A percentile compares a stretch with the other conserved stretches of the same genome.
phyloP scores from a whole-genome alignment of 2,329 filamentous ascomycete genomes.

The Pseudogymnoascus sp. region DNA sequence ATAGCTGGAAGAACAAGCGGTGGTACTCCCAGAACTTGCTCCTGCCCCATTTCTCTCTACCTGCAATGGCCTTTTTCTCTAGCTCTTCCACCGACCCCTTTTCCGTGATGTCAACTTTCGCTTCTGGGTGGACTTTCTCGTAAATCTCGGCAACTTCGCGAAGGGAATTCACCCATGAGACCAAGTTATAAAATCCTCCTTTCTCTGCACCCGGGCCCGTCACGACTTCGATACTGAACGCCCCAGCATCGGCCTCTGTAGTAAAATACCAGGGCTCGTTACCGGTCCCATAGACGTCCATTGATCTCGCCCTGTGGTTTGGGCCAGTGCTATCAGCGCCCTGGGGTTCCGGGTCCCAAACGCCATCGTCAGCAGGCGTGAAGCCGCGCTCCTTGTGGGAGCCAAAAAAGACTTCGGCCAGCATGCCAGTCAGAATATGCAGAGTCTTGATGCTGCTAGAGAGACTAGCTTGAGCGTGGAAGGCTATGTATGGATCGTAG shows the following conservation, averaged over 20 bases:
- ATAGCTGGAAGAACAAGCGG: constrained; percentile 3
- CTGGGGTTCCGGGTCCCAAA: neutral
- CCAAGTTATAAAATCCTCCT: constrained; percentile 9
- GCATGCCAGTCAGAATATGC: constrained; percentile 27
- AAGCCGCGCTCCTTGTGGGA: neutral
- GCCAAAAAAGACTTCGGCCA: constrained; percentile 13
- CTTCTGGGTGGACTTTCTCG: neutral
- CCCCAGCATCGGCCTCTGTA: constrained; percentile 11
- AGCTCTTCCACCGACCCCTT: neutral
- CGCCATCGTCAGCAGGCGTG: neutral
- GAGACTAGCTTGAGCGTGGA: constrained; percentile 27
- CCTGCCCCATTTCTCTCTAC: neutral
- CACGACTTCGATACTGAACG: constrained; percentile 13
- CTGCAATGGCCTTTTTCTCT: neutral
- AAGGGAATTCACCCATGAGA: constrained; percentile 13
- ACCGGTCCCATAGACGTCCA: neutral
- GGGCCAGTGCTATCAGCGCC: neutral
- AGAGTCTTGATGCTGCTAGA: constrained; percentile 26
- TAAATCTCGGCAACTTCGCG: neutral
- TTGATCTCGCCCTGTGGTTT: neutral
- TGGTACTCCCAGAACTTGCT: constrained; percentile 4
- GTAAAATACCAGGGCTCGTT: constrained; percentile 1
- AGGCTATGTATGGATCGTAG: constrained; percentile 32
- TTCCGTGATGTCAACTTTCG: neutral
- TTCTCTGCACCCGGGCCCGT: constrained; percentile 7